phyloP scores from a whole-genome alignment of 2,329 filamentous ascomycete genomes.

The Talaromyces amestolkiae region DNA sequence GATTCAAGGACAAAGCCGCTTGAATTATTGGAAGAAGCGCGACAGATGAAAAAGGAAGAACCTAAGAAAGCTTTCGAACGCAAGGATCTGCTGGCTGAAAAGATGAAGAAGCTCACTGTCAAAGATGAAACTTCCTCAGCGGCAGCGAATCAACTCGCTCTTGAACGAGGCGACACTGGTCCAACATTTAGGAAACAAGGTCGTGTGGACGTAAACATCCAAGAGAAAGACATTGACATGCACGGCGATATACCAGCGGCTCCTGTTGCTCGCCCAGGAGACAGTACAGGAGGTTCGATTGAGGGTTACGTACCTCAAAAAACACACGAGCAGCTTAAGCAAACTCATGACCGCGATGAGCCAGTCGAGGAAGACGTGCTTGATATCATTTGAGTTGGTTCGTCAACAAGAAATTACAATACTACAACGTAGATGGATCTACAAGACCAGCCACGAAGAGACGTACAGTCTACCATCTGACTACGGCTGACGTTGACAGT shows the following conservation, averaged over 20 bases:
- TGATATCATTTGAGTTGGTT: conserved; percentile 37
- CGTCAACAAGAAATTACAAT: conserved; percentile 17
- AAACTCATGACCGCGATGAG: conserved; percentile 40
- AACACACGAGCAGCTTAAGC: conserved; percentile 6
- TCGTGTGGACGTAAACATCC: conserved; percentile 34
- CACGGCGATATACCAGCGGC: conserved; percentile 23
- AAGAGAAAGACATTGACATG: conserved; percentile 28
- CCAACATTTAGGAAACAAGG: conserved; percentile 26
- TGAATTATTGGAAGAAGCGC: conserved; percentile 64
- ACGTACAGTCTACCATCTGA: neutral
- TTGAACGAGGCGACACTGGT: conserved; percentile 37
- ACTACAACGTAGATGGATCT: conserved; percentile 13
- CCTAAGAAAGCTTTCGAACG: conserved; percentile 19
- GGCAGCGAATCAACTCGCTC: conserved; percentile 31
- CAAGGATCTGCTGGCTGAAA: conserved; percentile 21
- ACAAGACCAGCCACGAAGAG: neutral
- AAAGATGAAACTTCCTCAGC: conserved; percentile 21
- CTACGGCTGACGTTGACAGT: neutral
- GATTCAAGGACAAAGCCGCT: conserved; percentile 51
- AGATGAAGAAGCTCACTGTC: conserved; percentile 29
- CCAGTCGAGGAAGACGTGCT: conserved; percentile 51
- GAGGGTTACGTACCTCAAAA: conserved; percentile 41
- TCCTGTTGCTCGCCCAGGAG: conserved; percentile 35
- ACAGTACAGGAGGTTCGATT: conserved; percentile 40
- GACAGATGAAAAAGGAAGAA: conserved; percentile 25